Evolutionary conservation across 2,329 filamentous ascomycete genomes (phyloP), one percentile per base, ranked within the genome.

Genomic region (Arthrobotrys entomopaga): DNA sequence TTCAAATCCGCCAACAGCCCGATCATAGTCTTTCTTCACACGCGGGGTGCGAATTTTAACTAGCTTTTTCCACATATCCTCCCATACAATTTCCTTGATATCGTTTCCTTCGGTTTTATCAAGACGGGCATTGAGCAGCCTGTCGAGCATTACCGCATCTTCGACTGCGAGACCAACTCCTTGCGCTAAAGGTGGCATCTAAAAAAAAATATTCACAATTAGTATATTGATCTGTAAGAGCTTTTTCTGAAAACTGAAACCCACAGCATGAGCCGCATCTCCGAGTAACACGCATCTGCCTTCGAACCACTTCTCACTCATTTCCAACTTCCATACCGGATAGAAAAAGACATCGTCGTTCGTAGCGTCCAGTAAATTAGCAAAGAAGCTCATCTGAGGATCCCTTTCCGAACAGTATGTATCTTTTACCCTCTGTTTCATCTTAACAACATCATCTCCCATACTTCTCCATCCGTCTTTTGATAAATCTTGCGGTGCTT

Each of bases 261-360:
- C 83, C 63, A 87, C 80, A 0, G 86, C 85, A 79, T 88, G 86
- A 0, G 85, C 86, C 1, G 86, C 86, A 78, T 88, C 86, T 3
- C 86, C 87, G 0, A 87, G 79, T 1, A 88, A 79, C 2, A 88
- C 16, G 34, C 48, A 60, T 24, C 69, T 66, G 20, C 69, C 69
- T 24, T 73, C 61, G 10, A 40, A 73, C 69, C 61, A 73, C 26
- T 73, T 73, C 22, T 73, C 69, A 42, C 69, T 73, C 69, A 63
- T 63, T 34, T 66, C 56, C 20, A 73, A 43, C 34, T 63, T 73
- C 61, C 56, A 66, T 10, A 73, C 69, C 0, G 69, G 69, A 56
- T 66, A 73, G 29, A 73, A 73, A 20, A 38, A 66, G 13, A 73
- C 61, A 57, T 66, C 69, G 5, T 73, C 69, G 5, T 73, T 42